A percentile compares a stretch with the other conserved stretches of the same genome.
phyloP scores from a whole-genome alignment of 73 alveolate species.

The Tetrahymena thermophila region DNA sequence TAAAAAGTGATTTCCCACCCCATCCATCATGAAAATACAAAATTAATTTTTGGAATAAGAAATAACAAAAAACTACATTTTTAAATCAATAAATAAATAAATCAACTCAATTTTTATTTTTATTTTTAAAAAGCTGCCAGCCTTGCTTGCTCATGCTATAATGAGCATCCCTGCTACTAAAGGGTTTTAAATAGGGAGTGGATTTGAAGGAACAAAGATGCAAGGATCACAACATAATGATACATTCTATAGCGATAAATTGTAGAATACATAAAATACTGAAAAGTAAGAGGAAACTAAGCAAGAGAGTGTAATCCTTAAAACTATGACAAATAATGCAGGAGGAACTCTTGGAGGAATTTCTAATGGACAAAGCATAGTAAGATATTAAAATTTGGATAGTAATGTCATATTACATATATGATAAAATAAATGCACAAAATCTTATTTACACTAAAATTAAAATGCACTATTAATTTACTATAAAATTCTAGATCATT shows the following conservation, averaged over 20 bases:
- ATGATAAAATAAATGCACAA: no score
- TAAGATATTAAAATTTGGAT: background rate
- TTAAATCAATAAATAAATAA: no score
- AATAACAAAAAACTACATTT: no score
- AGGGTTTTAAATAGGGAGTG: constrained; percentile 83
- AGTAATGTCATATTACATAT: no score
- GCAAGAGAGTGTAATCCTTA: background rate
- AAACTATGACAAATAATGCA: constrained; percentile 49
- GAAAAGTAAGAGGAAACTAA: background rate
- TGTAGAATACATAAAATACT: background rate
- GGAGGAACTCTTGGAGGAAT: constrained; percentile 77
- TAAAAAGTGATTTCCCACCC: background rate
- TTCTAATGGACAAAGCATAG: constrained; percentile 48
- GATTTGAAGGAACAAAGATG: constrained; percentile 70
- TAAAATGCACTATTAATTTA: background rate
- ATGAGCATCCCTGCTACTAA: constrained; percentile 78
- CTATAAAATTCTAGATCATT: background rate
- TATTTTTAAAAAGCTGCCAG: constrained; percentile 7
- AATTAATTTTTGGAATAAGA: no score
- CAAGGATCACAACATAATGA: constrained; percentile 81
- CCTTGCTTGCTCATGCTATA: constrained; percentile 73
- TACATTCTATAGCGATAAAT: constrained; percentile 20
- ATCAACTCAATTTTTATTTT: background rate
- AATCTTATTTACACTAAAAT: no score
- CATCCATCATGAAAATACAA: background rate